A percentile compares a stretch with the other conserved stretches of the same genome.
Evolutionary conservation across 2,329 filamentous ascomycete genomes (phyloP).

Genomic region (Cyphellophora europaea): DNA sequence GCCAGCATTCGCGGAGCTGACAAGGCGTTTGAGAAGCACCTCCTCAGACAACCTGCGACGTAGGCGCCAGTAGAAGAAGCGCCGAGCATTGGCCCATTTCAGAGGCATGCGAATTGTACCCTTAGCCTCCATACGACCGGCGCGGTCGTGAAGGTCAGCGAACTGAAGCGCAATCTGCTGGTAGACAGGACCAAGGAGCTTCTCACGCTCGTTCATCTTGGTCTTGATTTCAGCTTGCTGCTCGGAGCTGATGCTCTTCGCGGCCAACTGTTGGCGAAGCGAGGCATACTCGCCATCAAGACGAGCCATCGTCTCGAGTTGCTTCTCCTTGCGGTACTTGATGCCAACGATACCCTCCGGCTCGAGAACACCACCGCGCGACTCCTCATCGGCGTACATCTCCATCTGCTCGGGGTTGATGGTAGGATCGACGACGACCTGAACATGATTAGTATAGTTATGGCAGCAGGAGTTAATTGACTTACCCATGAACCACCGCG

Average conservation of each 20-base stretch:
- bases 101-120: constrained; percentile 77
- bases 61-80: constrained; percentile 99
- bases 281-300: constrained; percentile 74
- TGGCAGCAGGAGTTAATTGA: constrained; percentile 13
- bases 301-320: constrained; percentile 94
- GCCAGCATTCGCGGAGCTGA: constrained; percentile 29
- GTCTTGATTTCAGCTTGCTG: constrained; percentile 69
- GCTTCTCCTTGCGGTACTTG: constrained; percentile 96
- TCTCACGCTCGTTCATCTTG: constrained; percentile 77
- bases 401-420: constrained; percentile 97
- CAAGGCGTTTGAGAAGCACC: constrained; percentile 88
- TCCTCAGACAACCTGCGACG: constrained; percentile 95
- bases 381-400: constrained; percentile 95
- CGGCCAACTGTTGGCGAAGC: constrained; percentile 68
- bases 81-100: constrained; percentile 77
- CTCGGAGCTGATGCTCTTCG: constrained; percentile 61
- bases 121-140: constrained; percentile 98
- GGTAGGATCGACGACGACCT: constrained; percentile 93
- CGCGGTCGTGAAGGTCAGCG: constrained; percentile 91
- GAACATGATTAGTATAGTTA: constrained; percentile 23
- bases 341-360: constrained; percentile 97
- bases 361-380: constrained; percentile 93
- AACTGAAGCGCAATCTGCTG: constrained; percentile 93
- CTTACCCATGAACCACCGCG: constrained; percentile 91
- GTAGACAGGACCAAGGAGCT: constrained; percentile 85